phyloP scores from a whole-genome alignment of 306 rosid species.

The Quercus engelmannii region DNA sequence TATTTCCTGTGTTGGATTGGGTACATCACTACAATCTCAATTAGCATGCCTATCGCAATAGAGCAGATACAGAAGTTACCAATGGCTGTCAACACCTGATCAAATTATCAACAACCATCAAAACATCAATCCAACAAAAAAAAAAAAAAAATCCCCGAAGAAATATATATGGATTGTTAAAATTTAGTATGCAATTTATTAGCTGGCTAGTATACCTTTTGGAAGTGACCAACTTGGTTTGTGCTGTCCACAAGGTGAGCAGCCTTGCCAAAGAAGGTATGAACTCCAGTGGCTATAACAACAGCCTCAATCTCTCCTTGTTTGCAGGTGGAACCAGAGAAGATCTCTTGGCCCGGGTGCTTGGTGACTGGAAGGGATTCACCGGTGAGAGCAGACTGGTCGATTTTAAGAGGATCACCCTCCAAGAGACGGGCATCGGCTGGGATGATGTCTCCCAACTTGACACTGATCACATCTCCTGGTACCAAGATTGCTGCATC shows the following conservation, averaged over 20 bases:
- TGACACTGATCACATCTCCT: constrained; percentile 86
- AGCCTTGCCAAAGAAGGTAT: constrained; percentile 92
- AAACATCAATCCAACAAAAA: constrained; percentile 4
- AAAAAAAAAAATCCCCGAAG: neutral
- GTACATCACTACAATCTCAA: constrained; percentile 78
- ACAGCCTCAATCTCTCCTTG: constrained; percentile 94
- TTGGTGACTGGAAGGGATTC: constrained; percentile 85
- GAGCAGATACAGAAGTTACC: constrained; percentile 95
- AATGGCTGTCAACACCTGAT: constrained; percentile 84
- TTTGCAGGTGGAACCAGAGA: constrained; percentile 93
- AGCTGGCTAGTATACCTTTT: constrained; percentile 40
- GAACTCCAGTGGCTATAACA: constrained; percentile 93
- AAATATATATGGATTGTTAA: neutral
- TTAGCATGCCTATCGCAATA: constrained; percentile 74
- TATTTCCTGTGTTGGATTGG: constrained; percentile 70
- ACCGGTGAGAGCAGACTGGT: constrained; percentile 88
- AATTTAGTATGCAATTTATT: neutral
- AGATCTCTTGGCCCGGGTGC: constrained; percentile 70
- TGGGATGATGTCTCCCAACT: constrained; percentile 88
- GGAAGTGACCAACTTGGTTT: constrained; percentile 96
- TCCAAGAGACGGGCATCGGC: constrained; percentile 92
- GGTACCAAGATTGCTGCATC: constrained; percentile 88
- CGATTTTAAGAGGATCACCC: constrained; percentile 87
- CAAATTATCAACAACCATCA: constrained; percentile 11
- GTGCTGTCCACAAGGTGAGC: constrained; percentile 95